Conservation (phyloP, 129 eudicot species). For the Smallanthus sonchifolius region DNA sequence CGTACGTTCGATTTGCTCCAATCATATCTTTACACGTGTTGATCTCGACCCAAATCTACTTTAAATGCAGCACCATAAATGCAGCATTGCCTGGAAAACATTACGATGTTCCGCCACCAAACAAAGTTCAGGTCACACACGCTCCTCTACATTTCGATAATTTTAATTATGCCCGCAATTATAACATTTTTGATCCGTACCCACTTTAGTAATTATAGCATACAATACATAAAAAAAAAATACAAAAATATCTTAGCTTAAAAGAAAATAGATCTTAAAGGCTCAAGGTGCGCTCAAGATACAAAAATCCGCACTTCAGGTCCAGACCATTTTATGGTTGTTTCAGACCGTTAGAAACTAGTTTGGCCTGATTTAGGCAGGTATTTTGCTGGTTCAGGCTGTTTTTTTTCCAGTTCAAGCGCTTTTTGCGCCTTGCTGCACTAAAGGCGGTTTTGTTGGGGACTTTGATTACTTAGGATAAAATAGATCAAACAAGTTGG, state of each 20-base stretch:
- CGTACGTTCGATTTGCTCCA: no score
- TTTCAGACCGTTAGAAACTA: no score
- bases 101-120: slow-evolving; percentile 65
- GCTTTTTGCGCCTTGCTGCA: no score
- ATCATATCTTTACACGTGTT: neutral
- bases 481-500: neutral
- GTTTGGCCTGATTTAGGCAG: no score
- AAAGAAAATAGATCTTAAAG: neutral
- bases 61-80: slow-evolving; percentile 64
- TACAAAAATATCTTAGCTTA: neutral
- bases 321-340: no score
- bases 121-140: slow-evolving; percentile 56
- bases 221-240: neutral
- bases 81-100: slow-evolving; percentile 94
- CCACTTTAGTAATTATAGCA: neutral
- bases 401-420: no score
- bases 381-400: no score
- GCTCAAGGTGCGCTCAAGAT: no score
- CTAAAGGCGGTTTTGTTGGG: no score
- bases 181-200: neutral
- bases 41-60: neutral
- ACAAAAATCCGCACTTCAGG: no score
- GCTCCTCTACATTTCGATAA: slow-evolving; percentile 3
- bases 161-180: neutral
- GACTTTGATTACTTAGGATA: no score